phyloP scores from a whole-genome alignment of 305 asterid species.

The Striga hermonthica region DNA sequence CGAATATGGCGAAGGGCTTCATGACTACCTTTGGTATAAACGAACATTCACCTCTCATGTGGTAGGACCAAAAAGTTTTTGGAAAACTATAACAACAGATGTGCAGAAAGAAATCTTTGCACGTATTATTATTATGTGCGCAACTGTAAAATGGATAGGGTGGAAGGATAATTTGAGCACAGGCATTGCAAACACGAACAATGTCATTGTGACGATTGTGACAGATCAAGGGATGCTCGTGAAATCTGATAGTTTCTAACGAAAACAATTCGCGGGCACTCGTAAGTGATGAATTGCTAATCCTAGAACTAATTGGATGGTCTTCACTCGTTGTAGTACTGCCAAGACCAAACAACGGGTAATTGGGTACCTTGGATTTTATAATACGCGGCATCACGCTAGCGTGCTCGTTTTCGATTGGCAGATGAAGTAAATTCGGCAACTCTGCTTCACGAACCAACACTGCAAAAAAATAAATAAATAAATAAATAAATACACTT shows the following conservation, averaged over 20 bases:
- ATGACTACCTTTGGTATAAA: not conserved
- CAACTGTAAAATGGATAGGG: conserved; percentile 6
- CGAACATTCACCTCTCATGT: too few species aligned
- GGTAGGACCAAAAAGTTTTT: too few species aligned
- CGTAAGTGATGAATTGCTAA: too few species aligned
- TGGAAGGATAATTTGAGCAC: not conserved
- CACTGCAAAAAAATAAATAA: conserved; percentile 6
- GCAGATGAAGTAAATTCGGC: conserved; percentile 3
- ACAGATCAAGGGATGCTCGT: not conserved
- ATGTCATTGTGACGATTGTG: not conserved
- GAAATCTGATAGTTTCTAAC: not conserved
- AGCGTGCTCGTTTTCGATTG: not conserved
- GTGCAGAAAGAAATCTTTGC: not conserved
- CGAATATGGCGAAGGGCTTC: not conserved
- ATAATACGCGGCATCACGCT: not conserved
- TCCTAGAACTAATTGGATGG: too few species aligned
- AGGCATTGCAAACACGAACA: not conserved
- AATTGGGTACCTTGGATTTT: not conserved
- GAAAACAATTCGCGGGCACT: not conserved
- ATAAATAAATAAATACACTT: too few species aligned
- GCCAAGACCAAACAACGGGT: too few species aligned
- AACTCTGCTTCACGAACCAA: not conserved
- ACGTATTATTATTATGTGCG: not conserved
- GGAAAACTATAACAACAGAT: not conserved
- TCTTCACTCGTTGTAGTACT: too few species aligned